Evolutionary conservation across 2,329 filamentous ascomycete species (phyloP).

Genomic region (Shiraia bambusicola): DNA sequence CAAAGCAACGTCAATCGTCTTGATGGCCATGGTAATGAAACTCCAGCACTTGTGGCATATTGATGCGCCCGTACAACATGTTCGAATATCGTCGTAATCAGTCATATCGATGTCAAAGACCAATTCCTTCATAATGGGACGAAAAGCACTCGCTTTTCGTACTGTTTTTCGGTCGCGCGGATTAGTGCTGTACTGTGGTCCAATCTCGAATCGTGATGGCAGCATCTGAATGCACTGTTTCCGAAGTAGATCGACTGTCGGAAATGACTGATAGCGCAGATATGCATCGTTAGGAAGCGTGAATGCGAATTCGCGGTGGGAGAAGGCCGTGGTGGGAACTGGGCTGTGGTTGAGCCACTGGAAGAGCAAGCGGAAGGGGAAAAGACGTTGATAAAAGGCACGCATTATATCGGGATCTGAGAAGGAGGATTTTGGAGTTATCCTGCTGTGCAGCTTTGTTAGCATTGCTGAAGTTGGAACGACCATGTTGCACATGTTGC

Average conservation of each 20-base stretch:
- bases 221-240: conserved; percentile 88
- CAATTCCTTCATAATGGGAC: conserved; percentile 85
- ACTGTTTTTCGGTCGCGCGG: conserved; percentile 90
- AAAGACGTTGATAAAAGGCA: conserved; percentile 92
- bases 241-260: conserved; percentile 71
- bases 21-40: conserved; percentile 97
- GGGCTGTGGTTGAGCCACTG: conserved; percentile 97
- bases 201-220: conserved; percentile 95
- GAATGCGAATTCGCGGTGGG: conserved; percentile 92
- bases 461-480: background rate
- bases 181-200: conserved; percentile 93
- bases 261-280: conserved; percentile 83
- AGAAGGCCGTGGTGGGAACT: conserved; percentile 82
- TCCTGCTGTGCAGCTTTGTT: conserved; percentile 25
- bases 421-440: conserved; percentile 45
- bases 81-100: conserved; percentile 95
- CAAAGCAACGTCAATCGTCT: conserved; percentile 82
- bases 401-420: conserved; percentile 84
- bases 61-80: conserved; percentile 89
- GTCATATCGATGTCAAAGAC: conserved; percentile 99
- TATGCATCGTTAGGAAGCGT: conserved; percentile 92
- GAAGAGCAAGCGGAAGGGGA: conserved; percentile 91
- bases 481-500: background rate
- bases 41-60: conserved; percentile 95
- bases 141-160: conserved; percentile 77